Evolutionary conservation across 208 protist species (phyloP), one percentile per base, ranked within the genome.

Genomic region (Endotrypanum monterogeii): DNA sequence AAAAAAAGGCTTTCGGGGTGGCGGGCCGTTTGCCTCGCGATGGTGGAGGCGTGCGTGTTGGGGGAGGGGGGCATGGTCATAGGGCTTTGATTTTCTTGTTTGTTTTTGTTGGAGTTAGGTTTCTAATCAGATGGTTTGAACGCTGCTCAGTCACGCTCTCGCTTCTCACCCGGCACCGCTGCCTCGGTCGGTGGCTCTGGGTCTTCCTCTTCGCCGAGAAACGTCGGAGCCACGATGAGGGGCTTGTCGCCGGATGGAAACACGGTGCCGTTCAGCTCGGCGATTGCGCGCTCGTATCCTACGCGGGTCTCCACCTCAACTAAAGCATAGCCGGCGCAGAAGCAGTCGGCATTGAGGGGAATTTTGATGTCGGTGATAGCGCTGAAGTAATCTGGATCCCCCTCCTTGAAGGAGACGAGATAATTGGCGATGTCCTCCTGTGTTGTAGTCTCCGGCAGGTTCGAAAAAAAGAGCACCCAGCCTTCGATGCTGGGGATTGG

Each of bases 401-500:
- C 77, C 32, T 76, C 74, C 54, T 85, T 86, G 74, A 85, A 88
- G 23, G 73, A 70, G 57, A 85, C 83, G 32, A 96, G 84, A 32
- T 92, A 65, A 70, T 95, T 85, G 23, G 71, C 58, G 25, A 96
- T 83, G 75, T 94, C 83, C 66, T 91, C 87, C 32, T 76, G 79
- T 5, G 88, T 92, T 16, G 89, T 89, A 9, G 85, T 83, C 12
- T 76, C 61, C 4, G 90, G 89, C n/a, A 94, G 79, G 68, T 89
- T 87, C 2, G 80, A 85, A 28, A 96, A 75, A 65, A 94, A 87
- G 6, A 96, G 73, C 41, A 91, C 84, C 92, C 92, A 96, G 11
- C 89, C 89, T 79, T 96, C 92, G 57, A 96, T 91, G 78, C 91
- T 96, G 3, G 91, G 89, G 28, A 90, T 89, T 50, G 89, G 78